Evolutionary conservation across 306 rosid genomes (phyloP), one percentile per base, ranked within the genome.

Genomic region (Begonia loranthoides): DNA sequence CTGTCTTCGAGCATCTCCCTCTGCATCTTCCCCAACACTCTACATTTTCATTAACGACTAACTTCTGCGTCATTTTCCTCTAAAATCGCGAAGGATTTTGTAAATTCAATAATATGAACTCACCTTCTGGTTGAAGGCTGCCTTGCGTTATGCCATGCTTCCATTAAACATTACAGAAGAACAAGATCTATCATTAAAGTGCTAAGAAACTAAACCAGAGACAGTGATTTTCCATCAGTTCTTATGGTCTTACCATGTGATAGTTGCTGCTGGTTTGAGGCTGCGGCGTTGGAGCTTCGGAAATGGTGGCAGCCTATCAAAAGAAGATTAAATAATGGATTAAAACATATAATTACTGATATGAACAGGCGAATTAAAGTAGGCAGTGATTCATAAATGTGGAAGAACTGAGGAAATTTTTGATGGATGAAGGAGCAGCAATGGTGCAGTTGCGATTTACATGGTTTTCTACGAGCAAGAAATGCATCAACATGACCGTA

Each of bases 61-160:
- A 28, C 4, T 14, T n/a, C 10, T 34, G 24, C 6, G 0, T 15
- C 28, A 15, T 28, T 13, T 16, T 39, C 34, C 21, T 13, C 12
- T 3, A 51, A 11, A n/a, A 11, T 51, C 15, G 9, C 12, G 12
- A 28, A 8, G 5, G n/a, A 21, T 57, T 22, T 64, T 47, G 17
- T 36, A 59, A 22, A 24, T 22, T 39, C 6, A 13, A 12, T 4
- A 13, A 36, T 2, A 5, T 12, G 21, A 49, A 45, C 33, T 50
- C 49, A 84, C 94, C 90, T 46, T 80, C 65, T 13, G 94, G 94
- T 58, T 66, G 58, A 58, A 84, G 94, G 55, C 94, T 84, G 24
- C 94, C 90, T 76, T 84, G 73, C 5, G 82, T 73, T 50, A 50
- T 67, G 34, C 94, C 94, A 40, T 57, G 46, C 90, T 43, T 43